Conservation (phyloP, 176 grass and related monocot species). For the Carex kokanica region DNA sequence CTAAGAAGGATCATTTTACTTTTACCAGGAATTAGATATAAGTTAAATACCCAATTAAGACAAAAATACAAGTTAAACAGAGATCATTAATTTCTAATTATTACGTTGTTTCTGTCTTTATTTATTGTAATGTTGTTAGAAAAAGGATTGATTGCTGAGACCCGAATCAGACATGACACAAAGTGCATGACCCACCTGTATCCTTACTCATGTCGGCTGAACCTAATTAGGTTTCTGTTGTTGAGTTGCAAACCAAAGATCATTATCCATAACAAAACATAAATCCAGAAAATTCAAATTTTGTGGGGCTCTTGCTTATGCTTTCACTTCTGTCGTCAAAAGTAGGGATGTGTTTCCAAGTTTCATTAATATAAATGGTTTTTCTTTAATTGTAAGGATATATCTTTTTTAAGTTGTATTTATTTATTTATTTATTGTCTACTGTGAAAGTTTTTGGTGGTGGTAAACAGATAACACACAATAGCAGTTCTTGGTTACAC, state of each 20-base stretch:
- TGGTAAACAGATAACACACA: background rate
- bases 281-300: background rate
- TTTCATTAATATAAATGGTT: background rate
- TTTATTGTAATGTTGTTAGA: constrained; percentile 1
- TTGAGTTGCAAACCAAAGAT: background rate
- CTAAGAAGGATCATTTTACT: background rate
- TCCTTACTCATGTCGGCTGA: constrained; percentile 9
- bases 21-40: background rate
- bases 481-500: background rate
- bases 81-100: constrained; percentile 10
- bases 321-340: constrained; percentile 14
- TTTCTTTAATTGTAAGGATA: background rate
- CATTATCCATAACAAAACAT: constrained; percentile 20
- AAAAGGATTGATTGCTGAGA: background rate
- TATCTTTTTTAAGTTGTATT: background rate
- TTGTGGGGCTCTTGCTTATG: background rate
- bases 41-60: background rate
- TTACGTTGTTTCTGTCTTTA: background rate
- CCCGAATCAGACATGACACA: constrained; percentile 5
- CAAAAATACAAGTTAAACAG: background rate
- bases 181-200: constrained; percentile 6
- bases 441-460: too few species aligned
- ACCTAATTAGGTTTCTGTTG: constrained; percentile 3
- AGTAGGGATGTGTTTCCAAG: background rate
- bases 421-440: background rate